These are phyloP conservation scores for Sugiyamaella boreocaroliniensis DNA, from an alignment of 805 yeast genomes.

Conservation along the genomic window DNA sequence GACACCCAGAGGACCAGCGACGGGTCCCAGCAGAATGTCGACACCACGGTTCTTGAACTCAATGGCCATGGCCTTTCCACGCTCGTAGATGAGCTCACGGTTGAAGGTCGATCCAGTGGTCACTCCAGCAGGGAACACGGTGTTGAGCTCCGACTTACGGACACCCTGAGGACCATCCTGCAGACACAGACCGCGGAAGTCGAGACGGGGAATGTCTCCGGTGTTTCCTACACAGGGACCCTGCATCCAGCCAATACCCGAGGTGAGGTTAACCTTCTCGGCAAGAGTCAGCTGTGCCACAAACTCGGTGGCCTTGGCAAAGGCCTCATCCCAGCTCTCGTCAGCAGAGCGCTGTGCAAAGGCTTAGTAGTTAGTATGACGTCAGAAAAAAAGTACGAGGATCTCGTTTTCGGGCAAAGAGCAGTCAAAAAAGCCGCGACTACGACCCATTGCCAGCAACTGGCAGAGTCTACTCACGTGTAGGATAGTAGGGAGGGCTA, in stretches of 20 bases:
- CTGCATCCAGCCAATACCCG: conserved; percentile 59
- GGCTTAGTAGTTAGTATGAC: conserved; percentile 8
- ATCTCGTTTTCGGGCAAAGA: too few relatives aligned
- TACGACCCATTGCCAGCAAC: too few relatives aligned
- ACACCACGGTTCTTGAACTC: conserved; percentile 52
- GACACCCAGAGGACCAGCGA: conserved; percentile 53
- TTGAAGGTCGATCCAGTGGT: conserved; percentile 56
- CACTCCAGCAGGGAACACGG: conserved; percentile 53
- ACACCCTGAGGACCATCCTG: conserved; percentile 63
- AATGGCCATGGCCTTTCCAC: conserved; percentile 52
- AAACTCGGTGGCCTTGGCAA: conserved; percentile 46
- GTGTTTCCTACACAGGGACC: conserved; percentile 60
- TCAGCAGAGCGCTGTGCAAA: conserved; percentile 17
- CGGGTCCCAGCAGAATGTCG: conserved; percentile 50
- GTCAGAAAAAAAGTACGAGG: too few relatives aligned
- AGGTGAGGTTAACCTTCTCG: conserved; percentile 56
- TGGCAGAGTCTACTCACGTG: background rate
- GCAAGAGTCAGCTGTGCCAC: conserved; percentile 50
- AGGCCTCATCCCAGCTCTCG: conserved; percentile 51
- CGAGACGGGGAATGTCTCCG: conserved; percentile 49
- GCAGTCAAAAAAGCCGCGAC: too few relatives aligned
- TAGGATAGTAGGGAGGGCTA: conserved; percentile 20
- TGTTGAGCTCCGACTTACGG: conserved; percentile 48
- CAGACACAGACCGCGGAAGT: conserved; percentile 48
- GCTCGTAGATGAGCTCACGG: conserved; percentile 41